phyloP scores from a whole-genome alignment of 78 protist genomes.

The Dictyostelium firmibasis region DNA sequence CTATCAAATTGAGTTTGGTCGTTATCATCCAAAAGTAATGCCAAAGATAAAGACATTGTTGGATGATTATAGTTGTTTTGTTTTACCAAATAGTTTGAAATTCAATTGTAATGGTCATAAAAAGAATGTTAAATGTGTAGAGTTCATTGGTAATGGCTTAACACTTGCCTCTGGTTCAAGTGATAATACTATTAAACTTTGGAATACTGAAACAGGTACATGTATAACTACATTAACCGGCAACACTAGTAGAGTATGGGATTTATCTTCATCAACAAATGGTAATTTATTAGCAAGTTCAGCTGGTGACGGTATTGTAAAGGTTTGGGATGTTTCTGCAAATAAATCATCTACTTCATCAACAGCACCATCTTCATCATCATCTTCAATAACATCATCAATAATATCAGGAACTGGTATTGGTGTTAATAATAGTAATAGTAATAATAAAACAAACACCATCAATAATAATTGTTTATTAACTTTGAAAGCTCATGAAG shows the following conservation, averaged over 20 bases:
- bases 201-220: constrained; percentile 74
- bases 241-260: constrained; percentile 80
- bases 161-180: constrained; percentile 72
- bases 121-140: constrained; percentile 87
- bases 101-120: constrained; percentile 76
- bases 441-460: neutral
- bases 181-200: constrained; percentile 66
- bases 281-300: constrained; percentile 74
- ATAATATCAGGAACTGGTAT: neutral
- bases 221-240: constrained; percentile 38
- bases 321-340: constrained; percentile 41
- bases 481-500: constrained; percentile 66
- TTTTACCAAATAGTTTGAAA: constrained; percentile 83
- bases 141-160: constrained; percentile 80
- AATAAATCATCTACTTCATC: neutral
- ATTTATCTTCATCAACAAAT: constrained; percentile 20
- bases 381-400: neutral
- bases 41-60: constrained; percentile 84
- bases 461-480: constrained; percentile 11
- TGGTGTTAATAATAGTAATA: neutral
- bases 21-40: constrained; percentile 80
- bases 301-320: constrained; percentile 79
- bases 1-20: constrained; percentile 87
- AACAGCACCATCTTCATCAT: neutral
- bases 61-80: constrained; percentile 82